Conservation (phyloP, 257 asterid species). For the Lycium barbarum region DNA sequence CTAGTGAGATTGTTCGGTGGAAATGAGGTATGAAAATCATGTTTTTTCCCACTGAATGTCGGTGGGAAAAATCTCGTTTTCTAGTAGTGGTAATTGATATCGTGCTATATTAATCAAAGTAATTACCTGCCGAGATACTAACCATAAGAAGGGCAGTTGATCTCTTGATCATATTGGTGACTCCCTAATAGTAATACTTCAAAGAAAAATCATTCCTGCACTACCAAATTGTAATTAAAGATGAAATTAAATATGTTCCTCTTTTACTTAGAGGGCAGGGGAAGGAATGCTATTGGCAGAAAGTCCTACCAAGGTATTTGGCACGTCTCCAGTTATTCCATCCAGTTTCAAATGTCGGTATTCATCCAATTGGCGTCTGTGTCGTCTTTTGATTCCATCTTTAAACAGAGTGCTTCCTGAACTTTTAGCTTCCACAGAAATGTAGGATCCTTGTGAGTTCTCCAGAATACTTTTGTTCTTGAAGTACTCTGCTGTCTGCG, state of each 20-base stretch:
- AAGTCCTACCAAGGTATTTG: conserved; percentile 33
- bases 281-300: not conserved
- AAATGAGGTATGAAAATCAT: too few species aligned
- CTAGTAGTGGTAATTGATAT: too few species aligned
- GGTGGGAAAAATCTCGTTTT: too few species aligned
- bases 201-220: conserved; percentile 30
- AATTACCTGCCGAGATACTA: not conserved
- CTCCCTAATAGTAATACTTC: not conserved
- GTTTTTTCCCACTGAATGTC: too few species aligned
- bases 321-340: conserved; percentile 26
- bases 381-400: conserved; percentile 66
- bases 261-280: not conserved
- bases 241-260: not conserved
- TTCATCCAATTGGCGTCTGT: conserved; percentile 57
- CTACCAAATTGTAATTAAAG: conserved; percentile 8
- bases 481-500: conserved; percentile 66
- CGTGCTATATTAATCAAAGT: not conserved
- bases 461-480: conserved; percentile 50
- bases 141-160: not conserved
- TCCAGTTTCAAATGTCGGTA: not conserved
- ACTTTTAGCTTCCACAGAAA: conserved; percentile 42
- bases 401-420: conserved; percentile 67
- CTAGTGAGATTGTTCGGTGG: too few species aligned
- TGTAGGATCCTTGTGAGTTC: conserved; percentile 38
- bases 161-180: conserved; percentile 9